Evolutionary conservation across 1,284 basidiomycete genomes (phyloP).

Genomic region (Cutaneotrichosporon sp.): DNA sequence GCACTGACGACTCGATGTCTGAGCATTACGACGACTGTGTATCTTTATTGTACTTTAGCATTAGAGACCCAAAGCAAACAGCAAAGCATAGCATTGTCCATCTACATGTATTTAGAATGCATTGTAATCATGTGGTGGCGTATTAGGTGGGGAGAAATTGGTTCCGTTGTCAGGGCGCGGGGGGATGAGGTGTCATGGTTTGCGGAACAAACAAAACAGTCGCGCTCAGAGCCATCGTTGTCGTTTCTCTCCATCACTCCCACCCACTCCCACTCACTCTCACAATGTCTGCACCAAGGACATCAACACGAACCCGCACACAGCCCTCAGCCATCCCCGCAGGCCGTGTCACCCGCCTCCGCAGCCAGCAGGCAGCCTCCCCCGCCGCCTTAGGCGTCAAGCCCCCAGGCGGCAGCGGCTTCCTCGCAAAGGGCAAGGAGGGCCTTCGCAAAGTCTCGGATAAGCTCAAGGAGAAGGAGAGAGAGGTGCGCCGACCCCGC

Average conservation of each 20-base stretch:
- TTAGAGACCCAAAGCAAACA: too few species aligned
- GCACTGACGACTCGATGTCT: background rate
- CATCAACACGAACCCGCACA: background rate
- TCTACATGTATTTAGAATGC: too few species aligned
- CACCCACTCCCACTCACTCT: background rate
- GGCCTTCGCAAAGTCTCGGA: conserved; percentile 45
- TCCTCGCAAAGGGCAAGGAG: conserved; percentile 44
- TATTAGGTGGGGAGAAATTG: too few species aligned
- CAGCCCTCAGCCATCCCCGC: background rate
- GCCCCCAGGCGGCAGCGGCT: conserved; percentile 5
- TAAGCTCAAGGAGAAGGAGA: conserved; percentile 42
- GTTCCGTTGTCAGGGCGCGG: too few species aligned
- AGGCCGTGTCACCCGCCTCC: background rate
- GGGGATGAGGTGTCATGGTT: background rate
- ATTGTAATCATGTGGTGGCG: too few species aligned
- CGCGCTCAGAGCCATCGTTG: background rate
- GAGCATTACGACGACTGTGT: too few species aligned
- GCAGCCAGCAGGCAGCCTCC: background rate
- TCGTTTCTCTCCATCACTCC: background rate
- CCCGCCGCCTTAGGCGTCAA: conserved; percentile 1
- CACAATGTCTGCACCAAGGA: background rate
- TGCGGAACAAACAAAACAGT: conserved; percentile 10
- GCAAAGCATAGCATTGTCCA: too few species aligned
- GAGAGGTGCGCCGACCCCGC: conserved; percentile 9
- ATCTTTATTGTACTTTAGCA: too few species aligned